Percentiles rank a stretch among this genome's conserved stretches.
Evolutionary conservation across 2,329 filamentous ascomycete species (phyloP).

Genomic region (Claviceps sp.): DNA sequence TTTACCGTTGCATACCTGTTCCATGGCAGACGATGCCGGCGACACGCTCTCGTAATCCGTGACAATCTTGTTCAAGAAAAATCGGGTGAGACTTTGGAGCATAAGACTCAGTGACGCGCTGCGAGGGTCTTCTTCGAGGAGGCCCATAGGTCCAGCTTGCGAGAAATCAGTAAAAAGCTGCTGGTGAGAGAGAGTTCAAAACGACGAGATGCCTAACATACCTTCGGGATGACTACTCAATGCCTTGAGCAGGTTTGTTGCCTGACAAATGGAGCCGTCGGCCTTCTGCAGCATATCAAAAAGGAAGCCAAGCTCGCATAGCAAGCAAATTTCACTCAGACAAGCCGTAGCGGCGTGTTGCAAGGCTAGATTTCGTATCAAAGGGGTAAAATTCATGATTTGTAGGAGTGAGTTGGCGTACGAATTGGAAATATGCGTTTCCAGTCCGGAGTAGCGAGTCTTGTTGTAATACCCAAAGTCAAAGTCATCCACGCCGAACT

Average conservation of each 20-base stretch:
- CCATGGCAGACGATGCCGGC: conserved; percentile 50
- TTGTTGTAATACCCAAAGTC: conserved; percentile 97
- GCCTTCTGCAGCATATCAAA: conserved; percentile 98
- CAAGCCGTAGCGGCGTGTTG: conserved; percentile 82
- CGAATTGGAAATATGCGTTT: conserved; percentile 93
- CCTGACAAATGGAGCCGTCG: conserved; percentile 85
- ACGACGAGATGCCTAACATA: conserved; percentile 14
- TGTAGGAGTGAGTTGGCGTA: conserved; percentile 91
- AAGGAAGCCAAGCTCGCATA: conserved; percentile 90
- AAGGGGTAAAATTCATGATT: conserved; percentile 78
- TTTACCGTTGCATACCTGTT: conserved; percentile 39
- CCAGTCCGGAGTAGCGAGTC: conserved; percentile 78
- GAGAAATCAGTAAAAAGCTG: neutral
- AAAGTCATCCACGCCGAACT: conserved; percentile 98
- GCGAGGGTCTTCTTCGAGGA: conserved; percentile 73
- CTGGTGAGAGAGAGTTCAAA: neutral
- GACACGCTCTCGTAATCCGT: conserved; percentile 61
- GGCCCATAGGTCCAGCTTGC: conserved; percentile 55
- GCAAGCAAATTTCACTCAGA: conserved; percentile 65
- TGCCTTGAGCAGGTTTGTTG: conserved; percentile 85
- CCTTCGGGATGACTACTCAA: conserved; percentile 73
- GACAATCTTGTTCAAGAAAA: conserved; percentile 69
- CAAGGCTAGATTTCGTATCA: conserved; percentile 76
- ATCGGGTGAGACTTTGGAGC: conserved; percentile 75
- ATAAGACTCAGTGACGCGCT: conserved; percentile 63